A percentile compares a stretch with the other conserved stretches of the same genome.
These are phyloP conservation scores for Naganishia sp. DNA, from an alignment of 1,284 basidiomycete species.

Conservation along the genomic window DNA sequence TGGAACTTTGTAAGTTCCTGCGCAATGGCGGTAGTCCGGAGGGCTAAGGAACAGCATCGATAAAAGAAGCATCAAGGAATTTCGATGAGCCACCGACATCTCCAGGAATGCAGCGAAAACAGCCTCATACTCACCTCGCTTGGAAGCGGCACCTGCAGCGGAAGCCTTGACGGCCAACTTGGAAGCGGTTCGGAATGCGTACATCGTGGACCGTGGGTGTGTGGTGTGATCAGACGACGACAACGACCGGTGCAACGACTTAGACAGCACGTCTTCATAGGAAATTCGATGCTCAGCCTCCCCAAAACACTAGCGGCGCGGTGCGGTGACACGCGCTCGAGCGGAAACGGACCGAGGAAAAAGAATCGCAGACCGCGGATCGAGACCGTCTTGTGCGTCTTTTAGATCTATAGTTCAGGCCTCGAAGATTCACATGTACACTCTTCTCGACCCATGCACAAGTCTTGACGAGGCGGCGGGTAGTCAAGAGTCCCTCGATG, in stretches of 20 bases:
- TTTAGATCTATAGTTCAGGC: background rate
- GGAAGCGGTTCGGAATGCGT: conserved; percentile 24
- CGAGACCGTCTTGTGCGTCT: no score
- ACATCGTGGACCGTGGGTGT: conserved; percentile 14
- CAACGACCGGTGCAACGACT: background rate
- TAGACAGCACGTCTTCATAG: conserved; percentile 2
- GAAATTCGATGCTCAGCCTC: conserved; percentile 5
- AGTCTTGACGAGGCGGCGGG: no score
- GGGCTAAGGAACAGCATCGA: conserved; percentile 58
- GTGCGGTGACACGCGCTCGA: background rate
- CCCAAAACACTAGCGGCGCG: conserved; percentile 10
- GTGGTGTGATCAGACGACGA: conserved; percentile 9
- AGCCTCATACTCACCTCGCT: conserved; percentile 14
- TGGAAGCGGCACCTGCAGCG: conserved; percentile 24
- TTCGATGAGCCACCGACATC: background rate
- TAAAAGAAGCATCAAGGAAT: background rate
- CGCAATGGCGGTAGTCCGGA: conserved; percentile 76
- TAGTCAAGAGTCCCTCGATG: no score
- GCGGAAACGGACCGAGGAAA: background rate
- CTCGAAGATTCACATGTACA: no score
- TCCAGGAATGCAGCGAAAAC: no score
- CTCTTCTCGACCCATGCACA: no score
- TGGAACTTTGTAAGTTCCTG: conserved; percentile 83
- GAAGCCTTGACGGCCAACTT: conserved; percentile 30
- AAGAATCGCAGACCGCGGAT: conserved; percentile 5